Conservation (phyloP, 768 basidiomycete species). For the Chalciporus piperatus region DNA sequence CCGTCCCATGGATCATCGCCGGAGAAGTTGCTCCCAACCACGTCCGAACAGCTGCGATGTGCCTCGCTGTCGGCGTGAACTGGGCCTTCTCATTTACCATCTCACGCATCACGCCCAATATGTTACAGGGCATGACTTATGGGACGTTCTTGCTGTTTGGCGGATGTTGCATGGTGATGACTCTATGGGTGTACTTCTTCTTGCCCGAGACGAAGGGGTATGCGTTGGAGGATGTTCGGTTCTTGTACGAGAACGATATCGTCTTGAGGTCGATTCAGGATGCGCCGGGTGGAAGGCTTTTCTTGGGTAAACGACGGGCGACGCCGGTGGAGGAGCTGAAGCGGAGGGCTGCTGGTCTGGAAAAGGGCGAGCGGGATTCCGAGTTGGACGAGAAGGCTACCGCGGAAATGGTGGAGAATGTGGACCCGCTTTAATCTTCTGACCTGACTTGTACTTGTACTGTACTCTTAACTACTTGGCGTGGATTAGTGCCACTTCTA, state of each 20-base stretch:
- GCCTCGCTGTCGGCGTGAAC: conserved; percentile 31
- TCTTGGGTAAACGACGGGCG: conserved; percentile 26
- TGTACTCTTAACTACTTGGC: no score
- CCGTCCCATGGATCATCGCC: conserved; percentile 31
- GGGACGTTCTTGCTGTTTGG: conserved; percentile 36
- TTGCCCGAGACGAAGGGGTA: conserved; percentile 42
- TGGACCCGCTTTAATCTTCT: background rate
- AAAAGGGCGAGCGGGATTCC: background rate
- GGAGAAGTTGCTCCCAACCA: conserved; percentile 39
- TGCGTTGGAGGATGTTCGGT: conserved; percentile 38
- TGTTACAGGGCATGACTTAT: conserved; percentile 31
- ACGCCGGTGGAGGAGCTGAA: conserved; percentile 28
- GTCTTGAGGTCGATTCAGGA: conserved; percentile 33
- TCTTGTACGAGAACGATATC: conserved; percentile 35
- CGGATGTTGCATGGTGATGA: conserved; percentile 31
- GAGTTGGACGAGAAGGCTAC: background rate
- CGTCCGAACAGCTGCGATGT: conserved; percentile 34
- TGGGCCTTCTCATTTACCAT: conserved; percentile 39
- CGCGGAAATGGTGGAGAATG: background rate
- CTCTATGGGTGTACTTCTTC: conserved; percentile 35
- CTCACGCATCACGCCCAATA: conserved; percentile 36
- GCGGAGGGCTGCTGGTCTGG: background rate
- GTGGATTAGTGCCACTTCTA: no score
- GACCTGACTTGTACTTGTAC: no score
- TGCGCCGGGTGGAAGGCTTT: conserved; percentile 33